Conservation (phyloP, 306 rosid species). For the Glycine tomentella region DNA sequence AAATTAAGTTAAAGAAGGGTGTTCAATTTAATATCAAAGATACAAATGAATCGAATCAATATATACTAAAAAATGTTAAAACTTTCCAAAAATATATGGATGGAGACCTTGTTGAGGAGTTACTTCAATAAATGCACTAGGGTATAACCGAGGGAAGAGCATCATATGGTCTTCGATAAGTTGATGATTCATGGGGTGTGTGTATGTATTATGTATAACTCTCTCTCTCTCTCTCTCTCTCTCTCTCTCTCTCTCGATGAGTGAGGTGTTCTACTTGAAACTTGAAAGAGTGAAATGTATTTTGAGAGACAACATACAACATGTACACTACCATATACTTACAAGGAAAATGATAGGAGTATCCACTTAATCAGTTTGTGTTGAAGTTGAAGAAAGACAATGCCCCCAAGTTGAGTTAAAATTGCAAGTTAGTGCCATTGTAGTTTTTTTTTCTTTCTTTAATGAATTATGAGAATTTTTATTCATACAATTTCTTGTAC, state of each 20-base stretch:
- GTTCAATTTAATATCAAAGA: no score
- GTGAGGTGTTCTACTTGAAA: slow-evolving; percentile 2
- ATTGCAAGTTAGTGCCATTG: slow-evolving; percentile 26
- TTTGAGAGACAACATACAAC: slow-evolving; percentile 30
- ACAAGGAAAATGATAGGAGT: slow-evolving; percentile 48
- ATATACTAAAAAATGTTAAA: neutral
- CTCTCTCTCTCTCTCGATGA: no score
- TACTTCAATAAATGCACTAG: slow-evolving; percentile 49
- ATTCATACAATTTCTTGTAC: neutral
- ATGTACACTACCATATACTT: slow-evolving; percentile 46
- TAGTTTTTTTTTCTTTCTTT: neutral
- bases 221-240: no score
- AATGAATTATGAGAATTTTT: neutral
- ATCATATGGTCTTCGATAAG: slow-evolving; percentile 48
- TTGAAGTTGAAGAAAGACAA: neutral
- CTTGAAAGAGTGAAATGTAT: slow-evolving; percentile 42
- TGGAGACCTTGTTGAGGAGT: slow-evolving; percentile 65
- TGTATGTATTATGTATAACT: no score
- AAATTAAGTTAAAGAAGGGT: no score
- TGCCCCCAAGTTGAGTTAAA: slow-evolving; percentile 5
- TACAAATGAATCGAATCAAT: neutral
- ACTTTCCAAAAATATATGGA: neutral
- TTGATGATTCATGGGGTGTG: slow-evolving; percentile 45
- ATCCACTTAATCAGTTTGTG: neutral
- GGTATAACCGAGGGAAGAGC: slow-evolving; percentile 55